A percentile compares a stretch with the other conserved stretches of the same genome.
phyloP scores from a whole-genome alignment of 495 filamentous ascomycete genomes.

The Xylaria bambusicola region DNA sequence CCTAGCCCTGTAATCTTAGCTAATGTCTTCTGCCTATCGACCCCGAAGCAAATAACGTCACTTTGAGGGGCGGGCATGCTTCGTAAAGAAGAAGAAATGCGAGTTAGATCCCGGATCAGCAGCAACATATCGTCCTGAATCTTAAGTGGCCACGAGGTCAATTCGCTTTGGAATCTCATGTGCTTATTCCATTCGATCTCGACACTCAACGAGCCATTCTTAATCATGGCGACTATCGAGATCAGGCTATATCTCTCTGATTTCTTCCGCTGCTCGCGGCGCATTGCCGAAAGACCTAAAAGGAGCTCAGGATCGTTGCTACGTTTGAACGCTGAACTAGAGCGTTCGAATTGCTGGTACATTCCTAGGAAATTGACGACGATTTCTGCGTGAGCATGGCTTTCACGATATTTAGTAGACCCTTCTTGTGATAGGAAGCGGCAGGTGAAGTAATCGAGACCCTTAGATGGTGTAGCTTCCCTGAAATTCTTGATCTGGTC shows the following conservation, averaged over 20 bases:
- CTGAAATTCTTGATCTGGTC: not conserved
- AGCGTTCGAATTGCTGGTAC: constrained; percentile 2
- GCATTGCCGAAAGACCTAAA: constrained; percentile 1
- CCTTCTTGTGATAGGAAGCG: not conserved
- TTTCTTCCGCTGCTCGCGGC: not conserved
- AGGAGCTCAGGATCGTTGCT: not conserved
- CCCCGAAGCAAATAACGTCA: not conserved
- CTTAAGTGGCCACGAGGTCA: not conserved
- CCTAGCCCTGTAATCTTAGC: not conserved
- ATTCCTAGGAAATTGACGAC: not conserved
- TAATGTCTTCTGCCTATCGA: constrained; percentile 1
- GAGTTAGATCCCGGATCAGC: not conserved
- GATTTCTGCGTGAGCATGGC: constrained; percentile 9
- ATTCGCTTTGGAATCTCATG: constrained; percentile 3
- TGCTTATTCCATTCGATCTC: constrained; percentile 6
- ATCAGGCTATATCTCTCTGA: constrained; percentile 8
- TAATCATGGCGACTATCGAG: constrained; percentile 1
- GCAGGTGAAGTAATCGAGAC: not conserved
- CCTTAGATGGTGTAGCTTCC: constrained; percentile 1
- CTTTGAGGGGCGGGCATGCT: not conserved
- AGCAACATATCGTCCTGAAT: not conserved
- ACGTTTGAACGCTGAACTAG: not conserved
- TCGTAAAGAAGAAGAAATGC: not conserved
- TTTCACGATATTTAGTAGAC: not conserved
- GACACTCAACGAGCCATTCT: constrained; percentile 1